A percentile compares a stretch with the other conserved stretches of the same genome.
Conservation (phyloP, 768 basidiomycete species). For the Dioszegia aurantiaca region DNA sequence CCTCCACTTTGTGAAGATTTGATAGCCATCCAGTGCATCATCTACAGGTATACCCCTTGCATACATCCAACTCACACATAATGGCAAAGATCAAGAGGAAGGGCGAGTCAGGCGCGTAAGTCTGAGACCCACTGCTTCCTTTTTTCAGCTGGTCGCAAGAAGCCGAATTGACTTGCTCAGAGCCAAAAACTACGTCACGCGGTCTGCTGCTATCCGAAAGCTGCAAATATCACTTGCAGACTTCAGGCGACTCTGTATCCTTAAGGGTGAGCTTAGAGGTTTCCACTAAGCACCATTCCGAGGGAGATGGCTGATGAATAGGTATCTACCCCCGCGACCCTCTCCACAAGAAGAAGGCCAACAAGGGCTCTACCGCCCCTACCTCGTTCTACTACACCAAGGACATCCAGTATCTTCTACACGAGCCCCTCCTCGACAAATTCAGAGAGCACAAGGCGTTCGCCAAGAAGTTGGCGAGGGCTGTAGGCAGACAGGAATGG, state of each 20-base stretch:
- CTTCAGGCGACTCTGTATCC: slow-evolving; percentile 91
- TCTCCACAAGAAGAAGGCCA: slow-evolving; percentile 81
- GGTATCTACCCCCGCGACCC: slow-evolving; percentile 98
- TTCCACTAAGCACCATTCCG: neutral
- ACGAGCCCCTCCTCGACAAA: slow-evolving; percentile 91
- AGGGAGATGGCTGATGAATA: slow-evolving; percentile 47
- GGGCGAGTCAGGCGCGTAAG: slow-evolving; percentile 54
- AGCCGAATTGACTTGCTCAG: slow-evolving; percentile 22
- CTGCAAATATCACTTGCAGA: slow-evolving; percentile 94
- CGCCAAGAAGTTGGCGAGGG: slow-evolving; percentile 90
- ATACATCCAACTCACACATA: neutral
- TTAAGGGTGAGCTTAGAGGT: slow-evolving; percentile 71
- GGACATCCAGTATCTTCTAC: slow-evolving; percentile 93
- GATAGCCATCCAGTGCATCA: neutral
- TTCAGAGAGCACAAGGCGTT: slow-evolving; percentile 97
- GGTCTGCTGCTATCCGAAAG: slow-evolving; percentile 87
- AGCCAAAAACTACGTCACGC: slow-evolving; percentile 63
- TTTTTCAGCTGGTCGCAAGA: neutral
- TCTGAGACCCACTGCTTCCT: neutral
- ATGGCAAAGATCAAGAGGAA: slow-evolving; percentile 55
- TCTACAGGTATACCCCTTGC: neutral
- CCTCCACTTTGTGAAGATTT: slow-evolving; percentile 3
- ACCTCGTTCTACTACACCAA: slow-evolving; percentile 98
- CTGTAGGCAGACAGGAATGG: slow-evolving; percentile 93
- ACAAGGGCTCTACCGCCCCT: slow-evolving; percentile 94